These are phyloP conservation scores for Daldinia decipiens DNA, from an alignment of 495 filamentous ascomycete genomes.

Conservation along the genomic window DNA sequence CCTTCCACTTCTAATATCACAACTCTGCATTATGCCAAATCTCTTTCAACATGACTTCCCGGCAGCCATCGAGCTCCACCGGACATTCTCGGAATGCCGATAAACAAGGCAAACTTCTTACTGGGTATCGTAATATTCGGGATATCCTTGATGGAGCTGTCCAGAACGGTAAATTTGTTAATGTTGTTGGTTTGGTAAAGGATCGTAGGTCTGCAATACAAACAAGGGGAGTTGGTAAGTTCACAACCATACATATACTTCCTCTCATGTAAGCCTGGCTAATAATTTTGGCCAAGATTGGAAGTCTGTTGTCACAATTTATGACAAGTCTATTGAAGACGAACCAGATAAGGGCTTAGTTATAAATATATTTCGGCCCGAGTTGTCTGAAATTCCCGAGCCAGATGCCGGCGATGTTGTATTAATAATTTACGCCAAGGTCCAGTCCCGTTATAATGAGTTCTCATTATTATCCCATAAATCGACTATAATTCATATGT, in stretches of 20 bases:
- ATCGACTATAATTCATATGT: slow-evolving; percentile 51
- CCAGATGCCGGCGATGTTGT: slow-evolving; percentile 54
- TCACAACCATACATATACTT: slow-evolving; percentile 7
- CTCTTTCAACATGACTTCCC: slow-evolving; percentile 35
- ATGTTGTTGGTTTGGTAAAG: slow-evolving; percentile 60
- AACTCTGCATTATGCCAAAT: slow-evolving; percentile 7
- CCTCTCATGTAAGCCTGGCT: slow-evolving; percentile 1
- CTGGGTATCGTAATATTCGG: slow-evolving; percentile 44
- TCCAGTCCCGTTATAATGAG: slow-evolving; percentile 46
- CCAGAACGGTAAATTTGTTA: slow-evolving; percentile 49
- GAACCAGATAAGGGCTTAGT: slow-evolving; percentile 40
- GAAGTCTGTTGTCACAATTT: slow-evolving; percentile 54
- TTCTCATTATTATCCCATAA: slow-evolving; percentile 55
- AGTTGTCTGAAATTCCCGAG: slow-evolving; percentile 52
- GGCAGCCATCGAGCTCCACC: slow-evolving; percentile 32
- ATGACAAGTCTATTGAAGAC: slow-evolving; percentile 53
- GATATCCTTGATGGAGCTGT: slow-evolving; percentile 46
- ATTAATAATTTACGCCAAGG: slow-evolving; percentile 53
- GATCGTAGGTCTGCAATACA: slow-evolving; percentile 58
- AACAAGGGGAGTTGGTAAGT: slow-evolving; percentile 56
- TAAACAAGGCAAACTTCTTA: slow-evolving; percentile 40
- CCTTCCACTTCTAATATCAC: slow-evolving; percentile 10
- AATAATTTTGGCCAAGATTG: slow-evolving; percentile 47
- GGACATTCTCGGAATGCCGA: slow-evolving; percentile 13
- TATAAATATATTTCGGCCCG: slow-evolving; percentile 57